Conservation (phyloP, 129 eudicot genomes). For the Arctium minus region DNA sequence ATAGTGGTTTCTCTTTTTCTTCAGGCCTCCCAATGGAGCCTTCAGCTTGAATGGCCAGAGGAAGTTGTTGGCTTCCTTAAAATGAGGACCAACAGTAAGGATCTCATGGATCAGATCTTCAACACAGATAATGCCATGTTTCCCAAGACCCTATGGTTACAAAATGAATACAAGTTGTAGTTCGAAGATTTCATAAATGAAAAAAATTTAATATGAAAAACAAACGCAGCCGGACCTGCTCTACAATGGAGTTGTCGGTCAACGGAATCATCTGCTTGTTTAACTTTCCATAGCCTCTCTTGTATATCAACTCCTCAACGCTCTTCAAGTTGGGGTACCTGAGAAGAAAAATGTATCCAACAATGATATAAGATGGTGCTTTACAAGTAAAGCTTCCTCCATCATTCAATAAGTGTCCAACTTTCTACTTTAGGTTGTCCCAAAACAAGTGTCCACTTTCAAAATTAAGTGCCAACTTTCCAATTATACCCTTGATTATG, state of each 20-base stretch:
- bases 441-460: not conserved
- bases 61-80: constrained; percentile 90
- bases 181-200: not conserved
- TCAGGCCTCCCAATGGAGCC: constrained; percentile 79
- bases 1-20: constrained; percentile 82
- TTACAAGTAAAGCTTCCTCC: too few species aligned
- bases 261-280: constrained; percentile 82
- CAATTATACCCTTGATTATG: not conserved
- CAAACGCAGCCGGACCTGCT: constrained; percentile 38
- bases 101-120: constrained; percentile 80
- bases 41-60: constrained; percentile 80
- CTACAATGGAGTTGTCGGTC: constrained; percentile 70
- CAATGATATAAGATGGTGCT: not conserved
- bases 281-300: constrained; percentile 75
- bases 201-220: not conserved
- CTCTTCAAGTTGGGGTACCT: constrained; percentile 86
- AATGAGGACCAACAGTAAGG: constrained; percentile 79
- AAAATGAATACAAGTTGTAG: not conserved
- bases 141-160: constrained; percentile 50
- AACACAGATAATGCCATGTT: constrained; percentile 68
- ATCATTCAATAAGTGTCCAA: too few species aligned
- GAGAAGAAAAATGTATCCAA: not conserved
- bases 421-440: too few species aligned
- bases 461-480: not conserved
- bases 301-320: constrained; percentile 74